phyloP scores from a whole-genome alignment of 345 rosid species.

The Corchorus olitorius region DNA sequence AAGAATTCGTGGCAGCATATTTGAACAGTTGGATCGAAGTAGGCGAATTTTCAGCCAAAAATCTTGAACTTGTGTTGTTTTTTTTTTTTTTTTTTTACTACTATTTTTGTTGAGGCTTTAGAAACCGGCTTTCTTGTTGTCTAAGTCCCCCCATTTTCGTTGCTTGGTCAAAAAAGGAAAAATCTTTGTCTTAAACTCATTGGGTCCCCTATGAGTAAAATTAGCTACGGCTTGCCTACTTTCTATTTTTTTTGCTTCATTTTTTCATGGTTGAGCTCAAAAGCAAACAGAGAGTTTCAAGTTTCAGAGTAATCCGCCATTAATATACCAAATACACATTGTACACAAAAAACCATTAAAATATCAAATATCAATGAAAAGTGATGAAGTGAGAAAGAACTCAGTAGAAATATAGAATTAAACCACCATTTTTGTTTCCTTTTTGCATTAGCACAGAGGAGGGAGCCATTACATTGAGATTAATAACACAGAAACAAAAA shows the following conservation, averaged over 20 bases:
- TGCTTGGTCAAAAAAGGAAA: not conserved
- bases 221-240: not conserved
- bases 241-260: not conserved
- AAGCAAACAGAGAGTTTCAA: not conserved
- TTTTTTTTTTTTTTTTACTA: not conserved
- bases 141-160: not conserved
- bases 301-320: not conserved
- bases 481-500: slow-evolving; percentile 24
- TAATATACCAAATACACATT: not conserved
- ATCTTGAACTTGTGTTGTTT: slow-evolving; percentile 9
- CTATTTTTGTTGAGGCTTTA: not conserved
- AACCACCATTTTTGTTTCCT: slow-evolving; percentile 1
- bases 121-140: not conserved
- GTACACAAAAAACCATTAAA: not conserved
- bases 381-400: not conserved
- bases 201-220: not conserved
- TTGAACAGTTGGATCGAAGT: not conserved
- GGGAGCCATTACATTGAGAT: slow-evolving; percentile 42
- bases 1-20: not conserved
- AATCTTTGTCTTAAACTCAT: not conserved
- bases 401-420: not conserved
- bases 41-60: slow-evolving; percentile 25
- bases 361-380: not conserved
- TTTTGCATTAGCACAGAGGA: slow-evolving; percentile 41
- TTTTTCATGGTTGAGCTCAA: not conserved